Conservation (phyloP, 23 red algal genomes). For the Gracilariopsis chorda region DNA sequence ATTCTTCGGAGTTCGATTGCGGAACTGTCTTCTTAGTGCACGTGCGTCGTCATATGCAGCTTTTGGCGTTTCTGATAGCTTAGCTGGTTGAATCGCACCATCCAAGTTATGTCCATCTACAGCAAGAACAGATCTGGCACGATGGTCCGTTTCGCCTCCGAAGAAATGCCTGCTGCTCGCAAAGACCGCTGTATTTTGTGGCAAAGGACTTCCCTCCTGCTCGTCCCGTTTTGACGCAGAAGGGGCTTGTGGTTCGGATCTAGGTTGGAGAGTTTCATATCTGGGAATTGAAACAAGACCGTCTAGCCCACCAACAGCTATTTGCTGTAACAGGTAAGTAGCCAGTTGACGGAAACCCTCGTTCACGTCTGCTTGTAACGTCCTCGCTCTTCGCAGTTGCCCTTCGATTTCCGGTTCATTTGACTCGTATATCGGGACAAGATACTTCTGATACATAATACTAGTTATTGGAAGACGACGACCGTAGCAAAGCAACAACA, state of each 20-base stretch:
- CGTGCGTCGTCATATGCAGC: slow-evolving; percentile 23
- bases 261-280: not conserved
- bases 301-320: slow-evolving; percentile 12
- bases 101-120: not conserved
- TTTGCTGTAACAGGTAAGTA: slow-evolving; percentile 10
- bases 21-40: not conserved
- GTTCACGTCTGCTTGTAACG: not conserved
- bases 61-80: not conserved
- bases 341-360: slow-evolving; percentile 20
- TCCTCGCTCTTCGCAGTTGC: not conserved
- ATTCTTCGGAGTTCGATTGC: not conserved
- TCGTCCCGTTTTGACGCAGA: not conserved
- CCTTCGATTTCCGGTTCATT: slow-evolving; percentile 30
- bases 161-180: slow-evolving; percentile 9
- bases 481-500: slow-evolving; percentile 12
- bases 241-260: not conserved
- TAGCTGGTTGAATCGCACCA: slow-evolving; percentile 8
- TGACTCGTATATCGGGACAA: slow-evolving; percentile 1
- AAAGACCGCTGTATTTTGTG: not conserved
- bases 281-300: not conserved
- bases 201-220: not conserved
- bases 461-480: slow-evolving; percentile 4
- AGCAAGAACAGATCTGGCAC: not conserved
- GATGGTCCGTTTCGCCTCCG: slow-evolving; percentile 3
- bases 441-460: not conserved